phyloP scores from a whole-genome alignment of 305 asterid genomes.

The Caryopteris hybrid region DNA sequence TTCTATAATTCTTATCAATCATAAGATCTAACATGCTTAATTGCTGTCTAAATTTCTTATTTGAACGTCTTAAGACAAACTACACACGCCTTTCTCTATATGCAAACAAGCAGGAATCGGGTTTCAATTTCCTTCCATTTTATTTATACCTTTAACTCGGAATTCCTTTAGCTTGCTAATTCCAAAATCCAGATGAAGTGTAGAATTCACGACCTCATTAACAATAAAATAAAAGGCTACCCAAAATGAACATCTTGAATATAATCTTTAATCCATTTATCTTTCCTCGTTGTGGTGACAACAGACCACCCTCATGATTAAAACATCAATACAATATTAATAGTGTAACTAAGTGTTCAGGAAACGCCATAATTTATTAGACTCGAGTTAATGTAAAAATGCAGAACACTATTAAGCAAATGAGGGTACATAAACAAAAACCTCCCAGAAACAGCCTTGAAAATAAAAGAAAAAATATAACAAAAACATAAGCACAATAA shows the following conservation, averaged over 20 bases:
- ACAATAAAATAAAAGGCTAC: neutral
- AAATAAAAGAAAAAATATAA: neutral
- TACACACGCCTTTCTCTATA: neutral
- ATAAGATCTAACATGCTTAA: neutral
- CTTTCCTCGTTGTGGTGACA: neutral
- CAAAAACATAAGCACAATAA: neutral
- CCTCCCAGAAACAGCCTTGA: neutral
- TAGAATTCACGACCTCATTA: neutral
- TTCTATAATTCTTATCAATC: neutral
- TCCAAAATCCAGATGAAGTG: neutral
- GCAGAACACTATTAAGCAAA: neutral
- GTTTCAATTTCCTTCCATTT: neutral
- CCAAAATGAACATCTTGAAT: neutral
- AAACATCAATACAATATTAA: neutral
- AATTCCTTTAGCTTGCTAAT: neutral
- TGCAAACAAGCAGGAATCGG: neutral
- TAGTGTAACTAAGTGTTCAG: neutral
- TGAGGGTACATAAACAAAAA: constrained; percentile 2
- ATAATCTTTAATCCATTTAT: neutral
- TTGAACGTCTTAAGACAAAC: neutral
- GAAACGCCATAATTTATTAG: neutral
- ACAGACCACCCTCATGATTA: neutral
- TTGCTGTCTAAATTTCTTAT: neutral
- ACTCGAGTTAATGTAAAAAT: neutral
- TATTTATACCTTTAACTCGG: neutral